These are phyloP conservation scores for Leccinum glutinopallens DNA, from an alignment of 1,284 basidiomycete genomes.

Conservation along the genomic window DNA sequence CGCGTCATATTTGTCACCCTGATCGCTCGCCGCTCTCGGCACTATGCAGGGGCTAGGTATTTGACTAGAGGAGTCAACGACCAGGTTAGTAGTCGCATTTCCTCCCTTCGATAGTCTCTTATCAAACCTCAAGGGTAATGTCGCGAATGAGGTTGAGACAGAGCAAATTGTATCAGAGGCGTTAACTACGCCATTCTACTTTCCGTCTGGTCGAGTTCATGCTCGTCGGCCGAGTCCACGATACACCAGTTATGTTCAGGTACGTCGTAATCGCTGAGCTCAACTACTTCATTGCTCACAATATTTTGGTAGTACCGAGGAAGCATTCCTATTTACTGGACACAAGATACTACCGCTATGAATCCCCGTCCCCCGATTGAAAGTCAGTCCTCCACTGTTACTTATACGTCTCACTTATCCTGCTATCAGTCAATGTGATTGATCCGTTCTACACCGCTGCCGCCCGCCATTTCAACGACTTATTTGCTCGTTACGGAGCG, in stretches of 20 bases:
- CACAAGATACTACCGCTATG: slow-evolving; percentile 91
- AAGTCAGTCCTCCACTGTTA: slow-evolving; percentile 53
- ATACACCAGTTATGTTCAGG: slow-evolving; percentile 94
- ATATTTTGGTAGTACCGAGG: slow-evolving; percentile 73
- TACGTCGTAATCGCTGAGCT: slow-evolving; percentile 26
- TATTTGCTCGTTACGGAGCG: slow-evolving; percentile 89
- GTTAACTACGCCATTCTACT: slow-evolving; percentile 89
- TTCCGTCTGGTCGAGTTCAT: slow-evolving; percentile 45
- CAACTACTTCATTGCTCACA: not conserved
- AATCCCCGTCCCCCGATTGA: slow-evolving; percentile 94
- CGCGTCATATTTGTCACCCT: slow-evolving; percentile 92
- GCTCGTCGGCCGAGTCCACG: slow-evolving; percentile 71
- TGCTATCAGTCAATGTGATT: slow-evolving; percentile 77
- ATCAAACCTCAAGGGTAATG: slow-evolving; percentile 76
- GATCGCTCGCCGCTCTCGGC: slow-evolving; percentile 91
- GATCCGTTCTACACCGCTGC: slow-evolving; percentile 97
- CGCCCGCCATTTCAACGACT: slow-evolving; percentile 90
- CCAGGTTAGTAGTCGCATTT: slow-evolving; percentile 50
- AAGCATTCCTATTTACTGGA: slow-evolving; percentile 96
- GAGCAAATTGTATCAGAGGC: slow-evolving; percentile 98
- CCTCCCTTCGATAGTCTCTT: not conserved
- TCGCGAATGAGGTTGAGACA: slow-evolving; percentile 99
- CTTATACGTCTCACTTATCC: slow-evolving; percentile 8
- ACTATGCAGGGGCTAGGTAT: slow-evolving; percentile 96
- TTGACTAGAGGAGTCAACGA: slow-evolving; percentile 95